A percentile compares a stretch with the other conserved stretches of the same genome.
Conservation (phyloP, 2,329 filamentous ascomycete species). For the Aspergillus ruber region DNA sequence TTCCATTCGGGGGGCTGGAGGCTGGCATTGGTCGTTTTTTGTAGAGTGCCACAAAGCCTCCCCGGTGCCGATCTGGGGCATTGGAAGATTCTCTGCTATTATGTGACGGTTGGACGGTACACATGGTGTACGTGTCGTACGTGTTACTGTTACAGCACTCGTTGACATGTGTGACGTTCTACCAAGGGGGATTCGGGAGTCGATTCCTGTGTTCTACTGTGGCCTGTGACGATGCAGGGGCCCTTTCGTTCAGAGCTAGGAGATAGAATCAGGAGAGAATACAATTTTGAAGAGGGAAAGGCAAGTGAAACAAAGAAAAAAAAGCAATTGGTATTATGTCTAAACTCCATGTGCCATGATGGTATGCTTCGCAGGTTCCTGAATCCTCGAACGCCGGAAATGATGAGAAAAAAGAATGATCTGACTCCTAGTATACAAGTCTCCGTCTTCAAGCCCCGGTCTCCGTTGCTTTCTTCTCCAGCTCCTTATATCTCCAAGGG, state of each 20-base stretch:
- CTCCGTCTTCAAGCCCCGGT: slow-evolving; percentile 9
- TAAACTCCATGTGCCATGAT: not conserved
- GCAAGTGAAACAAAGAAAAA: not conserved
- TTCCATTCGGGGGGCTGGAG: not conserved
- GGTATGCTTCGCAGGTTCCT: slow-evolving; percentile 6
- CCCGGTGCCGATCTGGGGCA: not conserved
- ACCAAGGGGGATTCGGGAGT: not conserved
- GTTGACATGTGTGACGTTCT: slow-evolving; percentile 12
- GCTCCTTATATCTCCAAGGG: slow-evolving; percentile 28
- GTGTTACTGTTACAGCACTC: slow-evolving; percentile 14
- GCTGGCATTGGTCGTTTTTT: too few relatives aligned
- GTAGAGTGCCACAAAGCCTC: too few relatives aligned
- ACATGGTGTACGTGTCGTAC: not conserved
- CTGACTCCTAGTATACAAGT: not conserved
- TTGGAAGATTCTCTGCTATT: not conserved
- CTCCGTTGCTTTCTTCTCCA: slow-evolving; percentile 27
- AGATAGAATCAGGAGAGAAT: not conserved
- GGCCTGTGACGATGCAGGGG: not conserved
- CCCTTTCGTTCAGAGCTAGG: not conserved
- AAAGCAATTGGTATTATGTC: slow-evolving; percentile 1
- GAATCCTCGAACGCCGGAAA: slow-evolving; percentile 24
- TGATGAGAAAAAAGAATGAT: slow-evolving; percentile 7
- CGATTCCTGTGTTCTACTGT: not conserved
- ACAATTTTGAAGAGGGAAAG: not conserved
- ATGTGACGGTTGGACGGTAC: not conserved